Percentiles rank a stretch among this genome's conserved stretches.
Conservation (phyloP, 2,329 filamentous ascomycete genomes). For the Trichoderma sp. region DNA sequence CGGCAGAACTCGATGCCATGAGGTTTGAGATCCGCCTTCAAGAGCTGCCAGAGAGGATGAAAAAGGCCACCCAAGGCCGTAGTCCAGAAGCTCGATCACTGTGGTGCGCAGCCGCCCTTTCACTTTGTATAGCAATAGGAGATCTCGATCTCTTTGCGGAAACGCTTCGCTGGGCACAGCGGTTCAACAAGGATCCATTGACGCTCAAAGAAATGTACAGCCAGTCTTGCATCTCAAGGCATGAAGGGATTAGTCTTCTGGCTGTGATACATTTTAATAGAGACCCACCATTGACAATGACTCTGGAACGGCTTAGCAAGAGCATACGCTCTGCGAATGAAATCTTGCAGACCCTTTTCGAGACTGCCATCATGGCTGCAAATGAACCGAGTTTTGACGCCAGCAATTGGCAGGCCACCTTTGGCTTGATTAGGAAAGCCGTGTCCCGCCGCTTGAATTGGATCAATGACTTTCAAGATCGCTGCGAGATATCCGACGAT, state of each 20-base stretch:
- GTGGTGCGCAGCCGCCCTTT: conserved; percentile 34
- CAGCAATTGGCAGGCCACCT: not conserved
- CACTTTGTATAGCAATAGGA: conserved; percentile 33
- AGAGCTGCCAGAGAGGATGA: conserved; percentile 29
- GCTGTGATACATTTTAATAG: not conserved
- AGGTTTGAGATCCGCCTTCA: conserved; percentile 23
- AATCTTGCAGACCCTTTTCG: not conserved
- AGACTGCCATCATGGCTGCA: conserved; percentile 4
- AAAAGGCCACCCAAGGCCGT: conserved; percentile 30
- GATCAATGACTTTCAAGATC: conserved; percentile 11
- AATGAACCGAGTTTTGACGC: conserved; percentile 11
- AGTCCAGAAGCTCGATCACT: conserved; percentile 30
- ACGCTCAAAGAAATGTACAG: conserved; percentile 28
- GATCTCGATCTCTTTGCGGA: conserved; percentile 31
- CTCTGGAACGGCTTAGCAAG: not conserved
- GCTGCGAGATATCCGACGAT: conserved; percentile 2
- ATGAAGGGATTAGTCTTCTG: conserved; percentile 29
- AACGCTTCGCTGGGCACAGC: conserved; percentile 34
- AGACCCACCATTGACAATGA: not conserved
- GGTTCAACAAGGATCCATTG: conserved; percentile 35
- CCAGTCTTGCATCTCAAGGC: conserved; percentile 12
- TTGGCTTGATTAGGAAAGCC: not conserved
- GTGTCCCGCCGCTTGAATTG: not conserved
- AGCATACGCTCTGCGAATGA: conserved; percentile 4
- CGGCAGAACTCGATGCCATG: not conserved